A percentile compares a stretch with the other conserved stretches of the same genome.
These are phyloP conservation scores for Rhizophagus clarus DNA, from an alignment of 192 early-diverging fungal genomes.

Conservation along the genomic window DNA sequence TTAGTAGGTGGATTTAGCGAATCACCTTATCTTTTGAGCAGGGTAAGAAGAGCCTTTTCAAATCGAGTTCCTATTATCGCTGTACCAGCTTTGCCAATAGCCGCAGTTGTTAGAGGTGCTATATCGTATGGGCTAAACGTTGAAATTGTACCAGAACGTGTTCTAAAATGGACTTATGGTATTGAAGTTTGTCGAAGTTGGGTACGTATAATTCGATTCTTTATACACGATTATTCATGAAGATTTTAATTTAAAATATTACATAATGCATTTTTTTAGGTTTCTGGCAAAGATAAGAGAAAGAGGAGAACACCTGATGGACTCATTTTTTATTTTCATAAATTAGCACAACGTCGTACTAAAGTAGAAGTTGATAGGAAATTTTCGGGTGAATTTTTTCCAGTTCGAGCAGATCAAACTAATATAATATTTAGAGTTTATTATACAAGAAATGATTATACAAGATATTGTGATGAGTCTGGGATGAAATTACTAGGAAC, in stretches of 20 bases:
- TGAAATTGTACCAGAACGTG: neutral
- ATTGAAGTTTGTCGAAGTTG: neutral
- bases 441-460: neutral
- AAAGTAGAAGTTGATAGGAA: constrained; percentile 7
- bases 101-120: constrained; percentile 58
- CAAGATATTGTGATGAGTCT: constrained; percentile 13
- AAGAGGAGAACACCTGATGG: constrained; percentile 7
- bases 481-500: constrained; percentile 17
- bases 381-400: constrained; percentile 2
- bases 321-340: constrained; percentile 4
- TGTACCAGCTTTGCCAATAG: constrained; percentile 51
- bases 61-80: constrained; percentile 44
- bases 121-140: constrained; percentile 15
- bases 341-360: neutral
- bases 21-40: constrained; percentile 51
- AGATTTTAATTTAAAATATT: too few species aligned
- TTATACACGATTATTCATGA: too few species aligned
- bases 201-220: too few species aligned
- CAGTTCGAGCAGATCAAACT: constrained; percentile 3
- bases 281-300: neutral
- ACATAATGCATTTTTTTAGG: neutral
- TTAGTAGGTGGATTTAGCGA: constrained; percentile 60
- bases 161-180: constrained; percentile 24
- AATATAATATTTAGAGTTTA: constrained; percentile 9
- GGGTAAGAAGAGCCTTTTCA: constrained; percentile 51